These are phyloP conservation scores for Leptodermis oblonga DNA, from an alignment of 257 asterid species.

Conservation along the genomic window DNA sequence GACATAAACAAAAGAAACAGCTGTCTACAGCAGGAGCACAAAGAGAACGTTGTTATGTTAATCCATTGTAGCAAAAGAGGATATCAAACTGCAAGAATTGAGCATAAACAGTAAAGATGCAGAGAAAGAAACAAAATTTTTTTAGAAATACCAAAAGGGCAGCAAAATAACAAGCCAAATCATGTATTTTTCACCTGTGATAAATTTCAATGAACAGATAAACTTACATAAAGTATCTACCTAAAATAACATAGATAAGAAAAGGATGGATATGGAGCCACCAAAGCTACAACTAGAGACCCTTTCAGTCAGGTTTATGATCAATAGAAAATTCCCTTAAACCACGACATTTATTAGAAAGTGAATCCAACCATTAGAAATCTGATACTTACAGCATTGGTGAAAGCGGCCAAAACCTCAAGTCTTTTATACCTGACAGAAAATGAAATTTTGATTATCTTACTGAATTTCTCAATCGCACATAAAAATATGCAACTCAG, in stretches of 20 bases:
- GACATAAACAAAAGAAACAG: no score
- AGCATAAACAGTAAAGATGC: no score
- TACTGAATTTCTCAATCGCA: neutral
- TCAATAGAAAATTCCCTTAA: neutral
- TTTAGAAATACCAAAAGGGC: no score
- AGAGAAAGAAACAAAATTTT: no score
- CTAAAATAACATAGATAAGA: no score
- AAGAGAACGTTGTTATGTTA: conserved; percentile 23
- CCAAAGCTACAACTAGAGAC: neutral
- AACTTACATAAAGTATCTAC: no score
- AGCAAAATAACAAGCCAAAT: neutral
- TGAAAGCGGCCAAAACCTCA: no score
- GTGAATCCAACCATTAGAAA: no score
- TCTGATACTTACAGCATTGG: no score
- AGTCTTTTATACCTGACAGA: no score
- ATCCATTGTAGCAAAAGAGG: conserved; percentile 16
- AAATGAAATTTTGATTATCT: neutral
- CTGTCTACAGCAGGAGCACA: no score
- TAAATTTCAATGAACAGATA: neutral
- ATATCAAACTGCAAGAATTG: neutral
- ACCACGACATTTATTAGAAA: no score
- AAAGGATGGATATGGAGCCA: neutral
- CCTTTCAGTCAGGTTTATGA: neutral
- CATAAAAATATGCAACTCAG: neutral
- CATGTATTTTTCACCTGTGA: neutral